phyloP scores from a whole-genome alignment of 164 flowering plant species.

The Kingdonia uniflora region DNA sequence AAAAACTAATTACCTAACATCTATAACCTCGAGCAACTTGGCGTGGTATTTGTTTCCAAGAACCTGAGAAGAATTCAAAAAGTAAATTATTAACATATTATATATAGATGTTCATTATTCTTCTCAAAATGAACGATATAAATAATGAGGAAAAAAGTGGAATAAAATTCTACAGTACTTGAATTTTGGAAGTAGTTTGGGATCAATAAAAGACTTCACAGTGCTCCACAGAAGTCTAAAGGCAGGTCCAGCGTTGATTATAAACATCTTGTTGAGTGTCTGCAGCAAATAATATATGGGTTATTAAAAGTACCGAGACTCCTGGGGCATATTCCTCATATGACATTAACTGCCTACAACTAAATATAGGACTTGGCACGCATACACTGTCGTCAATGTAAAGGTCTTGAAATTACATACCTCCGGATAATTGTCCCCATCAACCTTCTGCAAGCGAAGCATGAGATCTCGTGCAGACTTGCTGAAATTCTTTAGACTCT shows the following conservation, averaged over 20 bases:
- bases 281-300: background rate
- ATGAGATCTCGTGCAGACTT: slow-evolving; percentile 73
- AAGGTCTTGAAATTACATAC: slow-evolving; percentile 19
- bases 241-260: slow-evolving; percentile 79
- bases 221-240: slow-evolving; percentile 79
- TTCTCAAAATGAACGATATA: background rate
- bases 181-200: slow-evolving; percentile 26
- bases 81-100: slow-evolving; percentile 1
- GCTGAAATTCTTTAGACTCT: slow-evolving; percentile 57
- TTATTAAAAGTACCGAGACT: no score
- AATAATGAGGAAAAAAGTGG: background rate
- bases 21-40: slow-evolving; percentile 85
- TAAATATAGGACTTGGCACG: no score
- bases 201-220: slow-evolving; percentile 71
- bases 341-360: no score
- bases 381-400: no score
- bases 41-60: slow-evolving; percentile 80
- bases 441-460: slow-evolving; percentile 72
- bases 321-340: no score
- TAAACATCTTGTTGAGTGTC: slow-evolving; percentile 3
- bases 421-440: slow-evolving; percentile 89
- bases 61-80: slow-evolving; percentile 35
- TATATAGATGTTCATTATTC: background rate
- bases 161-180: background rate
- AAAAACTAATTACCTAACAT: slow-evolving; percentile 51